These are phyloP conservation scores for Eucalyptus viminalis DNA, from an alignment of 345 rosid species.

Conservation along the genomic window DNA sequence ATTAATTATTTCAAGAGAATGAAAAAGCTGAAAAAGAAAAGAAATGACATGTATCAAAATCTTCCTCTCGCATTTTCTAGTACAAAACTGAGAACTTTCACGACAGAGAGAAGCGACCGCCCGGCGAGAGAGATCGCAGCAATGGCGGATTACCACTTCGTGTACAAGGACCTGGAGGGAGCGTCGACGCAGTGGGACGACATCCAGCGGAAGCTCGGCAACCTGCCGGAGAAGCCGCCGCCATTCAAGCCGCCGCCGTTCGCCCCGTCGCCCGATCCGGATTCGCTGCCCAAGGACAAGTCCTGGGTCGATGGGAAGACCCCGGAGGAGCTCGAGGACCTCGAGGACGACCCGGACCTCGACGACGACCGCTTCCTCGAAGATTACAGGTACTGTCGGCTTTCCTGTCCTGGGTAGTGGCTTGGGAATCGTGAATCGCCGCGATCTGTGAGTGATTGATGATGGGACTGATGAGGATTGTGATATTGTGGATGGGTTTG, in stretches of 20 bases:
- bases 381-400: constrained; percentile 51
- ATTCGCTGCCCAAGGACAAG: constrained; percentile 62
- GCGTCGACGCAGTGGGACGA: constrained; percentile 99
- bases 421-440: background rate
- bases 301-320: constrained; percentile 69
- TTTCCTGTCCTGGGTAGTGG: background rate
- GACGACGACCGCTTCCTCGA: constrained; percentile 88
- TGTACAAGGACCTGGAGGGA: constrained; percentile 93
- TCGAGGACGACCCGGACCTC: constrained; percentile 66
- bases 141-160: constrained; percentile 94
- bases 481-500: background rate
- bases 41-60: background rate
- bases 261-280: constrained; percentile 56
- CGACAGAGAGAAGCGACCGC: background rate
- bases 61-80: background rate
- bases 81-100: background rate
- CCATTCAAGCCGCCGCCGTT: constrained; percentile 79
- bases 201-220: constrained; percentile 90
- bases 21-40: background rate
- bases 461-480: background rate
- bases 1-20: too few relatives aligned
- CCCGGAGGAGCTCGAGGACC: constrained; percentile 76
- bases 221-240: constrained; percentile 73
- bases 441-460: background rate
- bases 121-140: background rate